Base-by-base conservation (phyloP, 306 rosid species). In the Cucurbita maxima region DNA sequence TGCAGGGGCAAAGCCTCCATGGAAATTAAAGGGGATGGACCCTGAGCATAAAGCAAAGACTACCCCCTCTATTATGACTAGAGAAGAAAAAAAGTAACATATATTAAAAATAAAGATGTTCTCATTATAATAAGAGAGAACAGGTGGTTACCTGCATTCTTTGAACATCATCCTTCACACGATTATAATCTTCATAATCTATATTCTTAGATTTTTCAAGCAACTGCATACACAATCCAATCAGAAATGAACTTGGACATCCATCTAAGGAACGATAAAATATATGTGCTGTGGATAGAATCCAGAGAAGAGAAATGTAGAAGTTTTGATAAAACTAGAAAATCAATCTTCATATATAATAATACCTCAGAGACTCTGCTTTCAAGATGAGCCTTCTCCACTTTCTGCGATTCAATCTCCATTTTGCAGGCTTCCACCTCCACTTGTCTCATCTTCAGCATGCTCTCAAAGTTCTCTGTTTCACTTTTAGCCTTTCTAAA, bases 341-440 rank as follows among this genome's bases (percentile, higher is more conserved):
- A 48, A 69, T 48, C 38, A 48, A 25, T 69, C 54, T 69, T 54
- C 52, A 74, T 41, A 81, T 63, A 64, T 48, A 76, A 62, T 91
- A 94, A 62, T 91, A 94, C 99, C 97, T 94, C 99, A 48, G 86
- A 76, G 63, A 88, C 80, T 82, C 81, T 87, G 75, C 80, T 80
- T 81, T 83, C 82, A 53, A 86, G 84, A 50, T 76, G 78, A 53
- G 82, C 83, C 77, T 84, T 94, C 62, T 89, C 97, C 44, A 51
- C 14, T 76, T 82, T 88, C 62, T 71, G 87, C 36, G 79, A 74
- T 83, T 89, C 91, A 77, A 89, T 83, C 56, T 86, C 91, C 69
- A 79, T 89, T 78, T 84, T 89, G 52, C 61, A 72, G 56, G 92
- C 80, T 74, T 84, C 92, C 72, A 89, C 79, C 85, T 85, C 88